Evolutionary conservation across 2,329 filamentous ascomycete genomes (phyloP).

Genomic region (Xylaria sp.): DNA sequence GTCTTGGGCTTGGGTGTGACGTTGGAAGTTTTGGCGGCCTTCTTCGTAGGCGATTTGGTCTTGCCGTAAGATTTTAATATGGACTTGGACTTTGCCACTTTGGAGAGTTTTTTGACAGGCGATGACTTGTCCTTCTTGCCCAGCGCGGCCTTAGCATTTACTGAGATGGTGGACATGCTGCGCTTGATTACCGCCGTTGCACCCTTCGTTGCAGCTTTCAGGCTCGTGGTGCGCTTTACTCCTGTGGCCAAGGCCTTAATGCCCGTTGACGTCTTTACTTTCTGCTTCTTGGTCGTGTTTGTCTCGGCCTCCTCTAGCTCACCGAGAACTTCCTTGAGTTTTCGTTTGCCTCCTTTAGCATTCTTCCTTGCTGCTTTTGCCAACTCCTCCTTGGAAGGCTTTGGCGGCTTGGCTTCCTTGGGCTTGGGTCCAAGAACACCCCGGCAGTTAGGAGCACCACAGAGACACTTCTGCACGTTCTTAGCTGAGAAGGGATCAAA

Average conservation of each 20-base stretch:
- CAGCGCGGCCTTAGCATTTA: constrained; percentile 43
- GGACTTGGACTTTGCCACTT: constrained; percentile 38
- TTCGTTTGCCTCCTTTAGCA: constrained; percentile 60
- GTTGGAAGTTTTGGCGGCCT: constrained; percentile 1
- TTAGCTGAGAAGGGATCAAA: constrained; percentile 73
- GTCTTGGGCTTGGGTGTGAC: constrained; percentile 28
- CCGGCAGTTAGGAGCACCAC: constrained; percentile 67
- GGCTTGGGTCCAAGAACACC: constrained; percentile 68
- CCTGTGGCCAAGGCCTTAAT: constrained; percentile 46
- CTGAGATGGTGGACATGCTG: constrained; percentile 47
- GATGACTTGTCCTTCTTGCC: constrained; percentile 33
- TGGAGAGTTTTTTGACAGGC: constrained; percentile 33
- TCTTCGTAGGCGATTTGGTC: constrained; percentile 30
- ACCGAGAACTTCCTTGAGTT: constrained; percentile 59
- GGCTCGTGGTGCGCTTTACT: constrained; percentile 35
- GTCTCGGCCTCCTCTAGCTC: constrained; percentile 43
- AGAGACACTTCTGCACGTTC: constrained; percentile 71
- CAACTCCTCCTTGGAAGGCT: constrained; percentile 51
- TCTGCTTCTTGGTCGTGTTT: constrained; percentile 51
- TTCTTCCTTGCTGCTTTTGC: constrained; percentile 43
- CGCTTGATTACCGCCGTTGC: constrained; percentile 47
- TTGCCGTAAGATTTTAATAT: constrained; percentile 42
- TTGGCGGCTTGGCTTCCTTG: constrained; percentile 57
- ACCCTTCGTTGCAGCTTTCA: constrained; percentile 45
- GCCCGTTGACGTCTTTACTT: constrained; percentile 49